A percentile compares a stretch with the other conserved stretches of the same genome.
Conservation (phyloP, 345 rosid species). For the Lagerstroemia speciosa region DNA sequence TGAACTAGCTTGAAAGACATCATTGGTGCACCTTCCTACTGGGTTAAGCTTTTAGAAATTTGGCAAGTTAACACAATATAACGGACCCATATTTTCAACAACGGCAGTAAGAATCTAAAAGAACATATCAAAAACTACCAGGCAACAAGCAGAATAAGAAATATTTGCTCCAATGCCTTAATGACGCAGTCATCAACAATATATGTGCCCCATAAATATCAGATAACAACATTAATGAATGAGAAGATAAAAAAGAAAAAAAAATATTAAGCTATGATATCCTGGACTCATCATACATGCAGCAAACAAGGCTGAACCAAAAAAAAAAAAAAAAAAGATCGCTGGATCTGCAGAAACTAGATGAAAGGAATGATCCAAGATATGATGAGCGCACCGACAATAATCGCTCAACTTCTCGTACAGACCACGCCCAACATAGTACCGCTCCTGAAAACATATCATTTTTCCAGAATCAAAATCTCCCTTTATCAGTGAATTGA, state of each 20-base stretch:
- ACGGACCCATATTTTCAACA: neutral
- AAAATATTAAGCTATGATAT: neutral
- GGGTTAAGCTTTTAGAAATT: neutral
- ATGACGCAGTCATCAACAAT: neutral
- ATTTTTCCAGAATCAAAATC: neutral
- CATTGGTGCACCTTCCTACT: neutral
- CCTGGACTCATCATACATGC: neutral
- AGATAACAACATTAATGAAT: neutral
- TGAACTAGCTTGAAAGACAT: neutral
- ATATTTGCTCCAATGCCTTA: neutral
- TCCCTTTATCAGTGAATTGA: constrained; percentile 12
- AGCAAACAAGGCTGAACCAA: neutral
- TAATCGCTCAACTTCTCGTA: constrained; percentile 78
- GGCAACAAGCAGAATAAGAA: neutral
- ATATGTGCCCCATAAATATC: neutral
- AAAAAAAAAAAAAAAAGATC: neutral
- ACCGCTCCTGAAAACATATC: constrained; percentile 64
- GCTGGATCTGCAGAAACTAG: neutral
- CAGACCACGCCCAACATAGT: constrained; percentile 95
- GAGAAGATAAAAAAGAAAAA: neutral
- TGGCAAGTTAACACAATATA: neutral
- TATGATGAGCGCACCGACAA: constrained; percentile 48
- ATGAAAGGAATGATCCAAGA: neutral
- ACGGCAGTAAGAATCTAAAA: neutral
- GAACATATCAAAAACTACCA: neutral